Percentiles rank a stretch among this genome's conserved stretches.
These are phyloP conservation scores for Diplodia seriata DNA, from an alignment of 2,329 filamentous ascomycete species.

Conservation along the genomic window DNA sequence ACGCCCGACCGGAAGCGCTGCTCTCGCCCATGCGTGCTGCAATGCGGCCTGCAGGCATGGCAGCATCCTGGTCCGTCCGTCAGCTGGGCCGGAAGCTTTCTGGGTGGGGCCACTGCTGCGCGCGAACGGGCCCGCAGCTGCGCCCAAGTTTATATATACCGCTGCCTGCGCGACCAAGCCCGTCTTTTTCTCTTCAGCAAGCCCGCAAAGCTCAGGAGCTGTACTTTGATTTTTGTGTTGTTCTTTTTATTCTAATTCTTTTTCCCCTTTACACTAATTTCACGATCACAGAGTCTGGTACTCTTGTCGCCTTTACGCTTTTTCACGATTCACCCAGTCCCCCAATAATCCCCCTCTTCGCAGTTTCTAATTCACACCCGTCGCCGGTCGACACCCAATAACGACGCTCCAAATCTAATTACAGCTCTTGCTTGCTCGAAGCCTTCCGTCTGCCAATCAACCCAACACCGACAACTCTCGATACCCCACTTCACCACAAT, in stretches of 20 bases:
- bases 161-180: constrained; percentile 23
- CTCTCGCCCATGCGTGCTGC: background rate
- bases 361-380: constrained; percentile 44
- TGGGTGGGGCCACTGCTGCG: constrained; percentile 23
- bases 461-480: constrained; percentile 31
- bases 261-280: constrained; percentile 30
- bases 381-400: constrained; percentile 50
- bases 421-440: constrained; percentile 34
- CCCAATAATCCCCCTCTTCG: constrained; percentile 37
- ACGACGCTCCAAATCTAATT: constrained; percentile 30
- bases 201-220: constrained; percentile 59
- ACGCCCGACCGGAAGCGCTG: constrained; percentile 32
- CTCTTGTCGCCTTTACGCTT: constrained; percentile 33
- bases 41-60: constrained; percentile 28
- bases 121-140: constrained; percentile 4
- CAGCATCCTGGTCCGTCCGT: constrained; percentile 30
- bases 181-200: constrained; percentile 55
- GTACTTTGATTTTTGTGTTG: constrained; percentile 52
- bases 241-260: constrained; percentile 45
- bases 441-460: constrained; percentile 32
- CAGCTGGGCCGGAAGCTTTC: constrained; percentile 28
- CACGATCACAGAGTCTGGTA: constrained; percentile 35
- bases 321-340: constrained; percentile 36
- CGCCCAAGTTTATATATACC: constrained; percentile 29
- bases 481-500: constrained; percentile 58